phyloP scores from a whole-genome alignment of 1,284 basidiomycete genomes.

The Naganishia sp. region DNA sequence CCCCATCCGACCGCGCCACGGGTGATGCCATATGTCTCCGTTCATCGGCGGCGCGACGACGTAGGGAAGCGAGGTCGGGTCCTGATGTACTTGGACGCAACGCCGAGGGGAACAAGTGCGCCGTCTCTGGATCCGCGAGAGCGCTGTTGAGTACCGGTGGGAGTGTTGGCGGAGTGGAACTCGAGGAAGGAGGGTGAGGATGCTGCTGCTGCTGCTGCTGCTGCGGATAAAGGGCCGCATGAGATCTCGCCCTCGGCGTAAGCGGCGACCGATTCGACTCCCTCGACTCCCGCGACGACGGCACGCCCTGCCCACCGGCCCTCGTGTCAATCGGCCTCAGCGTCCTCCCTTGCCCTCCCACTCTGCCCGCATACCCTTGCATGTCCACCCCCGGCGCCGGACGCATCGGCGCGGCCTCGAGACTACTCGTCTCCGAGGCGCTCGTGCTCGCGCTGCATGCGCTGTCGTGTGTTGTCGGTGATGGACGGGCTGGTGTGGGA shows the following conservation, averaged over 20 bases:
- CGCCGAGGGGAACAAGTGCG: neutral
- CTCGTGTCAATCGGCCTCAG: conserved; percentile 3
- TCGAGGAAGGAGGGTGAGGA: neutral
- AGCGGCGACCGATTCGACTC: conserved; percentile 1
- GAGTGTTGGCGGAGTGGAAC: neutral
- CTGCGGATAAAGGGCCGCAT: conserved; percentile 1
- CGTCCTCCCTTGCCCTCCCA: neutral
- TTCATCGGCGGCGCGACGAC: conserved; percentile 12
- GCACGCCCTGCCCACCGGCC: too few species aligned
- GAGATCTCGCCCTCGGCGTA: conserved; percentile 3
- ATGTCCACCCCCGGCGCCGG: conserved; percentile 42
- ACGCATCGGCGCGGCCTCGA: conserved; percentile 51
- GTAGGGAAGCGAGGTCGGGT: conserved; percentile 9
- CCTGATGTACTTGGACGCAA: neutral
- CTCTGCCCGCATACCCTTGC: neutral
- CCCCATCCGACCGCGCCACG: neutral
- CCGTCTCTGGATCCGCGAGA: conserved; percentile 13
- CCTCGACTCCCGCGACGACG: neutral
- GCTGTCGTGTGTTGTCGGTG: conserved; percentile 45
- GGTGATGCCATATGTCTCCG: neutral
- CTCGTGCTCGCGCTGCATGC: conserved; percentile 45
- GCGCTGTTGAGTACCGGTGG: neutral
- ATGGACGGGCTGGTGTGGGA: conserved; percentile 42
- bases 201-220: neutral
- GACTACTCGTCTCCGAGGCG: conserved; percentile 40